Conservation (phyloP, 768 basidiomycete genomes). For the Hemileccinum impolitum region DNA sequence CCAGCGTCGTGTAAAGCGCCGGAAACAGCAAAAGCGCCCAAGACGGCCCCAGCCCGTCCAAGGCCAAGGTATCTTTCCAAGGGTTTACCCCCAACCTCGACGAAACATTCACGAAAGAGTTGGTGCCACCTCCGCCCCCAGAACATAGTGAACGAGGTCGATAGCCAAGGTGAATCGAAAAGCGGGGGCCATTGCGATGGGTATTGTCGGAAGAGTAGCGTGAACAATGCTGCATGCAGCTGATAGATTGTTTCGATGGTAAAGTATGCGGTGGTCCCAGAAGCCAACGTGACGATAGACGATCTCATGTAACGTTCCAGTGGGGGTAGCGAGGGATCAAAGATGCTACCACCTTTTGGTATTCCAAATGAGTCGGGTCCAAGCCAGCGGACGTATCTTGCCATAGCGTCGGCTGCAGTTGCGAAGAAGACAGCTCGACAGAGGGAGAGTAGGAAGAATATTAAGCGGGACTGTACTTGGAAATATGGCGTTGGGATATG, state of each 20-base stretch:
- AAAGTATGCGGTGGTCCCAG: constrained; percentile 44
- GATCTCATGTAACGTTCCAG: constrained; percentile 41
- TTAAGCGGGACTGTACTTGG: constrained; percentile 17
- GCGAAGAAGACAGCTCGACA: constrained; percentile 4
- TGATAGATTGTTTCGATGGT: constrained; percentile 44
- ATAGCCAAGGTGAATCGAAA: constrained; percentile 53
- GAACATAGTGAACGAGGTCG: constrained; percentile 57
- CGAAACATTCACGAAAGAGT: constrained; percentile 55
- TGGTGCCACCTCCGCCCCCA: constrained; percentile 74
- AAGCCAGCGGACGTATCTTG: constrained; percentile 18
- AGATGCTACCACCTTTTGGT: constrained; percentile 36
- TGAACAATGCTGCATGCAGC: constrained; percentile 39
- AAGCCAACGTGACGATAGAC: constrained; percentile 38
- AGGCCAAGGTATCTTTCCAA: constrained; percentile 43
- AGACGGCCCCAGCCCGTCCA: constrained; percentile 46
- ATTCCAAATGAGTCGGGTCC: constrained; percentile 39
- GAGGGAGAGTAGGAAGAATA: constrained; percentile 17
- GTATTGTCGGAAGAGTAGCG: constrained; percentile 45
- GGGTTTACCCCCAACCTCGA: constrained; percentile 48
- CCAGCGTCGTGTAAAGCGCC: constrained; percentile 58
- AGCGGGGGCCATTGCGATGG: constrained; percentile 61
- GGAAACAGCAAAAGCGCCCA: constrained; percentile 61
- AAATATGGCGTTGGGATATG: constrained; percentile 13
- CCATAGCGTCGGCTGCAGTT: constrained; percentile 5
- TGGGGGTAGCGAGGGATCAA: constrained; percentile 31